Conservation (phyloP, 2,329 filamentous ascomycete genomes). For the Dactylellina sp. region DNA sequence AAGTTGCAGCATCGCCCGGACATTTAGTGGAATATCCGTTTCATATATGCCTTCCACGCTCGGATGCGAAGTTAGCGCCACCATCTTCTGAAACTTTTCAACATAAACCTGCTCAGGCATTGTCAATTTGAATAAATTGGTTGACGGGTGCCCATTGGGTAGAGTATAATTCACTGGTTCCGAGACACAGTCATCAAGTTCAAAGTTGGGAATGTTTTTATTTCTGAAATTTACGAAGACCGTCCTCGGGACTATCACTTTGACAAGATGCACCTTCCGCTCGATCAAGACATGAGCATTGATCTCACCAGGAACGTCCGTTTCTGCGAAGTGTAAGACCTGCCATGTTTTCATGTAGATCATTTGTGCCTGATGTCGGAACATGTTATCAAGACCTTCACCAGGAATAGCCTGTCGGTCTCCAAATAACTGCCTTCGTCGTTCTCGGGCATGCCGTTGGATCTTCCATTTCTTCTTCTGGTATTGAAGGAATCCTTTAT, state of each 20-base stretch:
- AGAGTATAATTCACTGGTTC: conserved; percentile 94
- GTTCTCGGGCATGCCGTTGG: conserved; percentile 87
- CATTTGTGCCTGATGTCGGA: conserved; percentile 90
- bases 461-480: conserved; percentile 99
- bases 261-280: conserved; percentile 86
- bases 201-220: conserved; percentile 86
- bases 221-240: conserved; percentile 92
- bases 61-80: conserved; percentile 85
- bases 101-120: conserved; percentile 90
- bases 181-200: conserved; percentile 84
- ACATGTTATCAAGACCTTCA: conserved; percentile 76
- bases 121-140: conserved; percentile 92
- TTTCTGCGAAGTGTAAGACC: conserved; percentile 84
- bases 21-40: conserved; percentile 85
- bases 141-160: conserved; percentile 92
- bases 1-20: conserved; percentile 87
- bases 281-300: conserved; percentile 92
- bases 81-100: conserved; percentile 78
- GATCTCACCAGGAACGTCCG: conserved; percentile 86
- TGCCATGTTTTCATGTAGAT: conserved; percentile 96
- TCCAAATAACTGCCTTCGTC: conserved; percentile 90
- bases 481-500: conserved; percentile 86
- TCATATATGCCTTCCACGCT: conserved; percentile 98
- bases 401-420: conserved; percentile 75
- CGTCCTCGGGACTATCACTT: conserved; percentile 87